A percentile compares a stretch with the other conserved stretches of the same genome.
phyloP scores from a whole-genome alignment of 1,139 yeast genomes.

The Yamadazyma spencermartinsiae region DNA sequence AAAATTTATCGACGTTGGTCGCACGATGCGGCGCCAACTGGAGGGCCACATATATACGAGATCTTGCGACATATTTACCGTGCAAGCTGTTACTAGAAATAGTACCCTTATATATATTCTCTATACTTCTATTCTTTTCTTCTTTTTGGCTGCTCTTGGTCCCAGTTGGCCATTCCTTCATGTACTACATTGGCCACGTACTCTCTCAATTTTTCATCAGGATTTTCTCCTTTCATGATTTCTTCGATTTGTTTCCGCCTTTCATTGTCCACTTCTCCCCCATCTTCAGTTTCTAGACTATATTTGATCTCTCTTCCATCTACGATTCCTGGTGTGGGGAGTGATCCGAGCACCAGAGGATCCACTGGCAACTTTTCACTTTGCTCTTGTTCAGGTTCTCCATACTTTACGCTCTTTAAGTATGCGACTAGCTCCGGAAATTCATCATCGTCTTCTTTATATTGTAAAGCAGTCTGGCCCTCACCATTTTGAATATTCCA shows the following conservation, averaged over 20 bases:
- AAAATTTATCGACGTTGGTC: slow-evolving; percentile 3
- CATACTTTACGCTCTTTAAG: slow-evolving; percentile 48
- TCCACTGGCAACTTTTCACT: slow-evolving; percentile 1
- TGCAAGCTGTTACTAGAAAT: no score
- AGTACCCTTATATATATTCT: no score
- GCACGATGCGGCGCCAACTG: not conserved
- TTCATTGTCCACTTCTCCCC: slow-evolving; percentile 38
- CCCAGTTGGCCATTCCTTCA: slow-evolving; percentile 40
- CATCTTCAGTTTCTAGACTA: slow-evolving; percentile 48
- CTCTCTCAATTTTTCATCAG: slow-evolving; percentile 73
- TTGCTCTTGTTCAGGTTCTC: slow-evolving; percentile 2
- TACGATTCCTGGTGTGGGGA: slow-evolving; percentile 43
- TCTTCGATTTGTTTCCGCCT: slow-evolving; percentile 66
- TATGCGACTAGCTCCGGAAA: slow-evolving; percentile 75
- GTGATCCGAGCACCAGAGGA: slow-evolving; percentile 20
- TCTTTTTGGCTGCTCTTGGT: slow-evolving; percentile 24
- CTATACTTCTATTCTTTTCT: slow-evolving; percentile 15
- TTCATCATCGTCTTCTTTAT: slow-evolving; percentile 81
- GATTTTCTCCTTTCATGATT: slow-evolving; percentile 73
- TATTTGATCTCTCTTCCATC: slow-evolving; percentile 61
- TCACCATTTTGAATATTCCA: slow-evolving; percentile 63
- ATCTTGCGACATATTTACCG: slow-evolving; percentile 1
- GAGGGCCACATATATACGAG: not conserved
- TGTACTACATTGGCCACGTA: slow-evolving; percentile 67
- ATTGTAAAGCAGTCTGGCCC: slow-evolving; percentile 68